Evolutionary conservation across 768 basidiomycete species (phyloP).

Genomic region (Tylopilus sp.): DNA sequence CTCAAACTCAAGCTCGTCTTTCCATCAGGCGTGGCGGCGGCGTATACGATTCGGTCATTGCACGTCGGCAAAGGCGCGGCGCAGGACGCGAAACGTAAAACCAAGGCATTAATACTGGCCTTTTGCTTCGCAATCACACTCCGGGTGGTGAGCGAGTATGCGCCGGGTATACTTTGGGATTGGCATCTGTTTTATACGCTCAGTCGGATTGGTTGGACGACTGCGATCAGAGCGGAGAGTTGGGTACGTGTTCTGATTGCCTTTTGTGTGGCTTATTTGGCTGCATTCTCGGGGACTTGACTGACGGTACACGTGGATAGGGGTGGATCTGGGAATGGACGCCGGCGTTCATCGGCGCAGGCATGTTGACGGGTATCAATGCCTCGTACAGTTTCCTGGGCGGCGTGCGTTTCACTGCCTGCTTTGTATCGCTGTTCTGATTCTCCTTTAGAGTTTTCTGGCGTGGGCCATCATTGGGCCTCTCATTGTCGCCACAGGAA

Average conservation of each 20-base stretch:
- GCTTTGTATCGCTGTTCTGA: not conserved
- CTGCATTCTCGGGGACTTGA: not conserved
- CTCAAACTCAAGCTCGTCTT: slow-evolving; percentile 60
- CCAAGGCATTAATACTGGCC: slow-evolving; percentile 44
- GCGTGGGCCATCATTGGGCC: slow-evolving; percentile 65
- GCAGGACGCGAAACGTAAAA: slow-evolving; percentile 52
- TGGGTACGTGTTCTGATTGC: slow-evolving; percentile 37
- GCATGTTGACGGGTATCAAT: slow-evolving; percentile 56
- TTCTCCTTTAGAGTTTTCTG: slow-evolving; percentile 42
- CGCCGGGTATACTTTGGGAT: slow-evolving; percentile 58
- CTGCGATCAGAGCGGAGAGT: slow-evolving; percentile 56
- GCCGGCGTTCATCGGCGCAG: slow-evolving; percentile 58
- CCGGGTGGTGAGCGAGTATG: slow-evolving; percentile 55
- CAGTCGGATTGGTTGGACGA: slow-evolving; percentile 55
- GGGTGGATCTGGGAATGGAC: slow-evolving; percentile 33
- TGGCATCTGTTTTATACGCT: slow-evolving; percentile 66
- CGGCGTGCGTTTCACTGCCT: slow-evolving; percentile 33
- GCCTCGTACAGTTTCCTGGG: slow-evolving; percentile 51
- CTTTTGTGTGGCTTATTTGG: not conserved
- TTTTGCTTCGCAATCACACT: slow-evolving; percentile 47
- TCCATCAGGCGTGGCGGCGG: slow-evolving; percentile 64
- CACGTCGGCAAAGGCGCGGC: slow-evolving; percentile 52
- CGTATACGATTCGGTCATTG: slow-evolving; percentile 59
- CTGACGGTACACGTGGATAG: slow-evolving; percentile 18
- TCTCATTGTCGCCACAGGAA: slow-evolving; percentile 47